These are phyloP conservation scores for Ramaria sp. DNA, from an alignment of 768 basidiomycete genomes.

Conservation along the genomic window DNA sequence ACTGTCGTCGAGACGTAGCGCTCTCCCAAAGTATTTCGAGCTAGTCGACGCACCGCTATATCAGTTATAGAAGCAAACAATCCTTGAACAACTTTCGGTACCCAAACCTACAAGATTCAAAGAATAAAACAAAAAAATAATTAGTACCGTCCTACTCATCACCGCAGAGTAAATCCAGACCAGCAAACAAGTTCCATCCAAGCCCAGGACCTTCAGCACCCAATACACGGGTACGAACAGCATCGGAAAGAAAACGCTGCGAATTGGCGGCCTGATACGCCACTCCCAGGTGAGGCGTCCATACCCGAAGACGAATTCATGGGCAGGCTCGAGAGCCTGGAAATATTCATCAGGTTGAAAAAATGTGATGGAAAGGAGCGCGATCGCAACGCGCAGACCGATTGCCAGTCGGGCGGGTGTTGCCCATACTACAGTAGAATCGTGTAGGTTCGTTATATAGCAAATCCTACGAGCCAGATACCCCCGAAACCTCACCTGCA, in stretches of 20 bases:
- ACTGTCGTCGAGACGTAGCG: constrained; percentile 53
- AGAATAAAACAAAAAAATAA: constrained; percentile 1
- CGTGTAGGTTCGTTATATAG: too few species aligned
- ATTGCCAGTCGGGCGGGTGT: constrained; percentile 16
- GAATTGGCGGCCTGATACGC: constrained; percentile 55
- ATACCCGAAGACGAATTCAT: constrained; percentile 81
- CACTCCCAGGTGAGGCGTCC: constrained; percentile 97
- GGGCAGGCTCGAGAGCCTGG: constrained; percentile 89
- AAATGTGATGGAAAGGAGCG: constrained; percentile 67
- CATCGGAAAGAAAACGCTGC: constrained; percentile 73
- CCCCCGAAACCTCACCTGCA: too few species aligned
- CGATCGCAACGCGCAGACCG: constrained; percentile 44
- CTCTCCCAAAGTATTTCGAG: constrained; percentile 44
- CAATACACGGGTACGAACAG: constrained; percentile 74
- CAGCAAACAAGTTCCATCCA: constrained; percentile 48
- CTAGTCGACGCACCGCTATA: constrained; percentile 54
- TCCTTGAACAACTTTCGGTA: constrained; percentile 72
- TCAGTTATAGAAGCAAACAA: constrained; percentile 72
- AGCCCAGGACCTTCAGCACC: constrained; percentile 41
- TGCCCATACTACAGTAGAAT: not conserved
- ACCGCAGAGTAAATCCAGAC: constrained; percentile 27
- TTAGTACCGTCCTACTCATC: not conserved
- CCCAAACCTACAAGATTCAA: constrained; percentile 40
- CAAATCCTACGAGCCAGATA: too few species aligned
- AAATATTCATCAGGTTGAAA: constrained; percentile 98